Percentiles rank a stretch among this genome's conserved stretches.
Conservation (phyloP, 73 alveolate genomes). For the Symbiodinium natans region DNA sequence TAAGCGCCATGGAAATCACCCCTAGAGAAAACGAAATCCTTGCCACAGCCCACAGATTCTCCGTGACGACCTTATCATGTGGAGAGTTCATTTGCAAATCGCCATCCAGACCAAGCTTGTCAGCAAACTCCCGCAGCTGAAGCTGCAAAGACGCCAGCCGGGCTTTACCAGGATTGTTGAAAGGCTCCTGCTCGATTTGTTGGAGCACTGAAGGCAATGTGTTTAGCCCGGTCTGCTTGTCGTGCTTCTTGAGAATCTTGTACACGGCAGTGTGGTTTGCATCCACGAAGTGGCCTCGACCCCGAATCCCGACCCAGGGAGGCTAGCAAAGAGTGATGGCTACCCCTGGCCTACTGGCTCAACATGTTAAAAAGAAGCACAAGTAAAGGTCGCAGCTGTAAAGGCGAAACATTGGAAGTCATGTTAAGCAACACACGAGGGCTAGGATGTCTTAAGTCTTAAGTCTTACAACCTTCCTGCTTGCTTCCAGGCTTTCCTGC, state of each 20-base stretch:
- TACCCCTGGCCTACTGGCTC: no score
- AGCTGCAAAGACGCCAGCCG: constrained; percentile 5
- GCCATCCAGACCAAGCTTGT: constrained; percentile 13
- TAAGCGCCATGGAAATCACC: constrained; percentile 74
- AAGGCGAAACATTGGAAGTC: no score
- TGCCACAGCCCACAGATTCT: constrained; percentile 19
- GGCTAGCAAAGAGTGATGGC: no score
- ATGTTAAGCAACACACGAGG: no score
- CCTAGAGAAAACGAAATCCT: constrained; percentile 62
- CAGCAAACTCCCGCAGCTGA: background rate
- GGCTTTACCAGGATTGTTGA: constrained; percentile 36
- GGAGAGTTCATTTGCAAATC: constrained; percentile 40
- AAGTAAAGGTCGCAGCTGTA: no score
- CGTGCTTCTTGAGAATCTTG: constrained; percentile 75
- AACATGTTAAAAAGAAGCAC: no score
- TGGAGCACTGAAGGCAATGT: constrained; percentile 1
- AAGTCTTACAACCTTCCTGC: no score
- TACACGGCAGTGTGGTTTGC: constrained; percentile 3
- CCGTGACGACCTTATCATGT: background rate
- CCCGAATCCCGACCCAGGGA: no score
- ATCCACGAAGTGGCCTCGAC: background rate
- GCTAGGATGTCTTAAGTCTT: no score
- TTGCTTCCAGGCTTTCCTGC: no score
- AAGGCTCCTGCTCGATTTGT: constrained; percentile 42
- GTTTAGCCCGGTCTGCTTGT: constrained; percentile 68